phyloP scores from a whole-genome alignment of 2,329 filamentous ascomycete species.

The Furcasterigmium sp. region DNA sequence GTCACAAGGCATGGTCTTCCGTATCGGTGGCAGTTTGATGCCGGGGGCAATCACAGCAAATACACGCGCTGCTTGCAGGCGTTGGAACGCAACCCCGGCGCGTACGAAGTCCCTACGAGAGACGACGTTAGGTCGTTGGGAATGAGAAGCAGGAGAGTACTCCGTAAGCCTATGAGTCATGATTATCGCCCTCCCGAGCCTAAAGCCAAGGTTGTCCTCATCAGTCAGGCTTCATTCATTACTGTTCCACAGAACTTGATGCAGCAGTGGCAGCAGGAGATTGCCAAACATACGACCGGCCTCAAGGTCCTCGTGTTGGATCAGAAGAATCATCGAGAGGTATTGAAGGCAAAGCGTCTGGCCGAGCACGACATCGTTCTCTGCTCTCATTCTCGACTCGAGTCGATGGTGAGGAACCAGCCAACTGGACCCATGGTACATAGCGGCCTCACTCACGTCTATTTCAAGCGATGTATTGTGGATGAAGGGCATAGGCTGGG shows the following conservation, averaged over 20 bases:
- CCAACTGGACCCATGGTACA: conserved; percentile 22
- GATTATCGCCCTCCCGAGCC: too few species aligned
- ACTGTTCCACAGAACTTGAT: conserved; percentile 81
- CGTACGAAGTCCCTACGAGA: conserved; percentile 46
- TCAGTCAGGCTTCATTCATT: conserved; percentile 68
- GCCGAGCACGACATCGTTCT: conserved; percentile 69
- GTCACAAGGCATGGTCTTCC: conserved; percentile 63
- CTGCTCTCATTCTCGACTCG: conserved; percentile 70
- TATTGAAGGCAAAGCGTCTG: conserved; percentile 56
- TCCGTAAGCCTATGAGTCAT: too few species aligned
- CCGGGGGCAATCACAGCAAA: conserved; percentile 32
- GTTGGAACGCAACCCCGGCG: conserved; percentile 52
- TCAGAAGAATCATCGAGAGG: conserved; percentile 35
- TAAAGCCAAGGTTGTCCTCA: conserved; percentile 51
- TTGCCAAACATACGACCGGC: conserved; percentile 66
- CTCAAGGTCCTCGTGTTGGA: conserved; percentile 62
- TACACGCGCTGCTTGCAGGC: conserved; percentile 49
- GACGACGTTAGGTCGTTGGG: too few species aligned
- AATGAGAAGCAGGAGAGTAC: too few species aligned
- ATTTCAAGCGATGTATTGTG: conserved; percentile 84
- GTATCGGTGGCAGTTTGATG: conserved; percentile 62
- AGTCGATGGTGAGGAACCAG: conserved; percentile 41
- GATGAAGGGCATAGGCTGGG: conserved; percentile 89
- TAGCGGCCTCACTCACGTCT: conserved; percentile 64
- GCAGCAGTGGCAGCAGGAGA: conserved; percentile 78